Percentiles rank a stretch among this genome's conserved stretches.
Conservation (phyloP, 345 rosid species). For the Lepidium africanum region DNA sequence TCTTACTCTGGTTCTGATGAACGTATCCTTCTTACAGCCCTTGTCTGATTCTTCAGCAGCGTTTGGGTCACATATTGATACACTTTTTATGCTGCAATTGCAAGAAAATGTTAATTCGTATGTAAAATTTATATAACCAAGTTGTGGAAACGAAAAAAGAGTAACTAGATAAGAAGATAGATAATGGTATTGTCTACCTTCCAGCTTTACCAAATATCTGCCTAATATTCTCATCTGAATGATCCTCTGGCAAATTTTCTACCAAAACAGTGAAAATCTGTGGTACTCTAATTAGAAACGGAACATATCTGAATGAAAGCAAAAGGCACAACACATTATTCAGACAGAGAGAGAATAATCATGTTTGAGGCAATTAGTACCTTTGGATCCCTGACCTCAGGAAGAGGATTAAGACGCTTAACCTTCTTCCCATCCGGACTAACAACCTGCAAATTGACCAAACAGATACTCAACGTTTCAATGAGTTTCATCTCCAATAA, state of each 20-base stretch:
- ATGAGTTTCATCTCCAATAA: background rate
- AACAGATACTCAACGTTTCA: constrained; percentile 8
- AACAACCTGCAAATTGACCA: constrained; percentile 44
- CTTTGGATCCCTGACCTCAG: constrained; percentile 71
- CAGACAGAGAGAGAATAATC: background rate
- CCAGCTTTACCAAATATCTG: constrained; percentile 70
- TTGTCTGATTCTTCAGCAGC: constrained; percentile 51
- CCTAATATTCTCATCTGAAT: constrained; percentile 58
- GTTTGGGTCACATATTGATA: constrained; percentile 51
- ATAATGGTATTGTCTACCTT: constrained; percentile 37
- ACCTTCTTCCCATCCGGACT: constrained; percentile 77
- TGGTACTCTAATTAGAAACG: constrained; percentile 24
- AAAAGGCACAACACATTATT: background rate
- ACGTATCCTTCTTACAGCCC: constrained; percentile 42
- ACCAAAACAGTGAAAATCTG: constrained; percentile 82
- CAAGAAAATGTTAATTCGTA: background rate
- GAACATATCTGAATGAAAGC: background rate
- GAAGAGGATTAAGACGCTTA: constrained; percentile 58
- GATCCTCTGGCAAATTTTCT: constrained; percentile 90
- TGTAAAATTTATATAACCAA: background rate
- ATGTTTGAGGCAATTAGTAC: constrained; percentile 33
- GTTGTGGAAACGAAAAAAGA: background rate
- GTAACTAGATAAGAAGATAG: background rate
- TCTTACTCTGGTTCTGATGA: constrained; percentile 56
- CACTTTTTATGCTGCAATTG: constrained; percentile 47